phyloP scores from a whole-genome alignment of 2,329 filamentous ascomycete species.

The Stachybotrys elegans region DNA sequence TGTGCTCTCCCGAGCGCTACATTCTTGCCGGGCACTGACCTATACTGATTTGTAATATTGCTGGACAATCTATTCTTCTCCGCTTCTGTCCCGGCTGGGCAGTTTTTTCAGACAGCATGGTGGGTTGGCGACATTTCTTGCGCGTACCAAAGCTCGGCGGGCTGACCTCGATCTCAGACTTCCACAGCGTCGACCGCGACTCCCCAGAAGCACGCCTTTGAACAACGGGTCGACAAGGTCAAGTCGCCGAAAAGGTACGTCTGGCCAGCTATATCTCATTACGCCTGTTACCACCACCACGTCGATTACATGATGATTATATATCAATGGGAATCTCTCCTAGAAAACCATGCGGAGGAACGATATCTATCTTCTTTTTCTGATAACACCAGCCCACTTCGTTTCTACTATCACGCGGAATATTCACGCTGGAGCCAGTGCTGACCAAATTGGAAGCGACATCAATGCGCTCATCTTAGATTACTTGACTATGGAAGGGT shows the following conservation, averaged over 20 bases:
- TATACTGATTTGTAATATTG: too few relatives aligned
- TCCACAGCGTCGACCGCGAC: conserved; percentile 71
- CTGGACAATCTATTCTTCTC: too few relatives aligned
- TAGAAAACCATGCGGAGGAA: conserved; percentile 89
- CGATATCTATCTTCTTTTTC: conserved; percentile 65
- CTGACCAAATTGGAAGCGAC: conserved; percentile 56
- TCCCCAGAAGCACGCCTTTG: conserved; percentile 68
- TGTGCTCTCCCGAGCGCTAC: too few relatives aligned
- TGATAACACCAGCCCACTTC: conserved; percentile 30
- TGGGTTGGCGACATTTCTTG: too few relatives aligned
- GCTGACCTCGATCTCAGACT: too few relatives aligned
- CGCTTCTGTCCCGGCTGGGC: too few relatives aligned
- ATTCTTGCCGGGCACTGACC: too few relatives aligned
- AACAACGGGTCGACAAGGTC: conserved; percentile 75
- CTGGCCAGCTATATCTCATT: not conserved
- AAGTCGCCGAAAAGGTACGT: conserved; percentile 86
- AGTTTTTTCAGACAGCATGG: too few relatives aligned
- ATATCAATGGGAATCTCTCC: conserved; percentile 99
- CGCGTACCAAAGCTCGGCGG: too few relatives aligned
- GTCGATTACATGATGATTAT: conserved; percentile 66
- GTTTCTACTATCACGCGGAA: conserved; percentile 3
- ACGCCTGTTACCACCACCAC: conserved; percentile 2
- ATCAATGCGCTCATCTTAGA: conserved; percentile 95
- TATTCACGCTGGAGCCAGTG: conserved; percentile 4
- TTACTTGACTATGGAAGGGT: conserved; percentile 94